phyloP scores from a whole-genome alignment of 2,329 filamentous ascomycete genomes.

The Conoideocrella luteorostrata region DNA sequence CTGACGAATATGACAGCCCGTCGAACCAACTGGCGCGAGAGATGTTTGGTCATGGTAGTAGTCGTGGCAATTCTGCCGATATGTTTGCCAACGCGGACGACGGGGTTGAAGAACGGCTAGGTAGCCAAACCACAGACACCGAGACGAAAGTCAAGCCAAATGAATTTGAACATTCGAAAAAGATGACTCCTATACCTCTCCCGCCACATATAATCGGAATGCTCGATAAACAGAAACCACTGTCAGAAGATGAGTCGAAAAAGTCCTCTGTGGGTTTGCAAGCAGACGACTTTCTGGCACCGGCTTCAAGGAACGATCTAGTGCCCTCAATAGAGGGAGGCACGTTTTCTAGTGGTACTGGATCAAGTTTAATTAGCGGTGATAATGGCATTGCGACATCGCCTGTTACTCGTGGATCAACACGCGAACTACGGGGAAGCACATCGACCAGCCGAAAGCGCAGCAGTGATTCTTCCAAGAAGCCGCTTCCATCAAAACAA shows the following conservation, averaged over 20 bases:
- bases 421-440: background rate
- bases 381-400: background rate
- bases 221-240: background rate
- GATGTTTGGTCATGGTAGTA: conserved; percentile 6
- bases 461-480: background rate
- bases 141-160: no score
- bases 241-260: no score
- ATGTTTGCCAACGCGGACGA: no score
- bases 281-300: no score
- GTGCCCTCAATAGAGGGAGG: conserved; percentile 6
- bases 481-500: background rate
- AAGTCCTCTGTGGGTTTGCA: no score
- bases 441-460: background rate
- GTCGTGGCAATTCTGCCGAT: no score
- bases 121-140: no score
- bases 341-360: background rate
- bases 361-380: background rate
- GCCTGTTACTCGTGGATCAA: background rate
- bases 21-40: conserved; percentile 22
- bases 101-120: no score
- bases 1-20: conserved; percentile 23
- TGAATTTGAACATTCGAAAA: background rate
- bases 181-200: conserved; percentile 6
- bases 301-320: no score
- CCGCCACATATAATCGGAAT: conserved; percentile 1